Evolutionary conservation across 1,139 yeast species (phyloP), one percentile per base, ranked within the genome.

Genomic region (Candida pseudoviswanathii): DNA sequence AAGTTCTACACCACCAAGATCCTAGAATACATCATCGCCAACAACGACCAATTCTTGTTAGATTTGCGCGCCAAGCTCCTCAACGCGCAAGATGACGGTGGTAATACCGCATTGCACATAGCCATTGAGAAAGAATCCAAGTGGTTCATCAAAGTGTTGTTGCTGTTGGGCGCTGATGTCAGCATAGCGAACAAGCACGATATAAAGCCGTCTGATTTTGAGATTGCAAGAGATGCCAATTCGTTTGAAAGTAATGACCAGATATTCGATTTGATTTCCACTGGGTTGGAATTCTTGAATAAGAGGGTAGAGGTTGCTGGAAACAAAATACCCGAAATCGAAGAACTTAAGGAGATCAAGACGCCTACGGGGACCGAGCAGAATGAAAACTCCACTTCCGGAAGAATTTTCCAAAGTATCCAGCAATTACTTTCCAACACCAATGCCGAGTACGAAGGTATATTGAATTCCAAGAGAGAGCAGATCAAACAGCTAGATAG

Each of bases 81-180:
- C 27, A 89, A 92, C 63, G 79, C 84, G 2, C 87, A 85, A 56
- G 98, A 92, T 63, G 59, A 58, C 10, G 85, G 86, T 58, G 99
- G 98, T 38, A 96, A 92, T 62, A 90, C 96, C 0, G 84, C 94
- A 48, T 73, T 94, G 51, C 96, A 92, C 64, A 82, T 91, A 52
- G 97, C 98, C 0, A 95, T 96, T 0, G 85, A 96, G 61, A 80
- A 86, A 46, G 97, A 96, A 30, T 86, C 88, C 58, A 83, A 81
- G 56, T 85, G 92, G 68, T 84, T 94, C 53, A 88, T 90, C 22
- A 90, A 87, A 52, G 84, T 90, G 48, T 75, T 94, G 48, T 64
- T 94, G 25, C 96, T 87, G 56, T 84, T 94, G 43, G 94, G 95
- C 31, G 98, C 98, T 1, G 95, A 91, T 62, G 82, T 89, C 2